Base-by-base conservation (phyloP, 805 yeast genomes). In the Metschnikowia hibisci region DNA sequence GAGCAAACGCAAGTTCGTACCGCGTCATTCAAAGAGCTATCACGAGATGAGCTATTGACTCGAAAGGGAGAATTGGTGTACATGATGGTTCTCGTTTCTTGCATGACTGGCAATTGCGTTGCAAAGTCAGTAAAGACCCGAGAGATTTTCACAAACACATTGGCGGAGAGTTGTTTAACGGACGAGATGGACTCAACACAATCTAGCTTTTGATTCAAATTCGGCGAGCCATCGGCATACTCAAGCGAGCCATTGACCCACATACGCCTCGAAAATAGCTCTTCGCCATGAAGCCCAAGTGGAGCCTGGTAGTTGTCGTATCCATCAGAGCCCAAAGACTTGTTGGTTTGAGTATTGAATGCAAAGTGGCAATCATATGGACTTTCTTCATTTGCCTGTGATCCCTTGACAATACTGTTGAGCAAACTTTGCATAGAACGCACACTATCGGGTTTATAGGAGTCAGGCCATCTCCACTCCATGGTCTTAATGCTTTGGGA, bases 241-340 rank as follows among this genome's bases (percentile, higher is more conserved):
- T 62, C 58, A 27, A 89, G 64, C 16, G 71, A 61, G 2, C 96
- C 96, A 26, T 82, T 78, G 0, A 76, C 80, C 96, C 96, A 89
- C 78, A 90, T 73, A 18, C 96, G 67, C 47, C 91, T 63, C 26
- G 61, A 64, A 53, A 74, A 84, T 15, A 63, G 62, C 33, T 42
- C 43, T 25, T 60, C 52, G 18, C 37, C 28, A 39, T 46, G 34
- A 9, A 46, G 46, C 3, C 50, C 45, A 0, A 61, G 54, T 0
- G 95, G 95, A 0, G 89, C 79, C 56, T 85, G 93, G 52, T 84
- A 78, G 35, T 81, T 72, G 50, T 85, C 95, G 62, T 87, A 89
- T 1, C 96, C 96, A 61, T 89, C 97, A 1, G 52, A 37, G 2
- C 84, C 81, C 14, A 87, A 57, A 3, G 62, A 61, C 0, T 50